Evolutionary conservation across 768 basidiomycete species (phyloP).

Genomic region (Albatrellus ellisii): DNA sequence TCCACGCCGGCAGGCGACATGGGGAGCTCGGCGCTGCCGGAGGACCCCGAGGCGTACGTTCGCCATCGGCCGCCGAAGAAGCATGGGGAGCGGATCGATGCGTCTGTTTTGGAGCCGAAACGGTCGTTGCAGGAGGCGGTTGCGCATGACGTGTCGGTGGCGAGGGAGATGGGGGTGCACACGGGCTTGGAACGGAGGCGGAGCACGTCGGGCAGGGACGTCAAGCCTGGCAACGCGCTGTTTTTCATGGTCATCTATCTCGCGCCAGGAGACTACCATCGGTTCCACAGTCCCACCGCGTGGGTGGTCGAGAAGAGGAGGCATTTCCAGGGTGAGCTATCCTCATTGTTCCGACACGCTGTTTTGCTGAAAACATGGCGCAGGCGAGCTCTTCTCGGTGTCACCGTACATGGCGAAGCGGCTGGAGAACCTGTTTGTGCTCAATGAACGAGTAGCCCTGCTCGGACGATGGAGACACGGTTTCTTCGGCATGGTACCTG

Average conservation of each 20-base stretch:
- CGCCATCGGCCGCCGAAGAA: constrained; percentile 28
- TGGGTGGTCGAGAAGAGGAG: constrained; percentile 96
- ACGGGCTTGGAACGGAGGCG: constrained; percentile 23
- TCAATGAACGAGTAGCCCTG: constrained; percentile 96
- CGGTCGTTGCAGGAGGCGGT: constrained; percentile 40
- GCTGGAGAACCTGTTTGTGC: constrained; percentile 83
- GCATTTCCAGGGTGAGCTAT: constrained; percentile 73
- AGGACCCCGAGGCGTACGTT: constrained; percentile 7
- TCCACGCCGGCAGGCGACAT: constrained; percentile 20
- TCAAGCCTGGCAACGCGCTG: constrained; percentile 68
- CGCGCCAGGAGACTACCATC: constrained; percentile 96
- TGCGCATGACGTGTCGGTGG: constrained; percentile 60
- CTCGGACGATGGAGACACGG: constrained; percentile 92
- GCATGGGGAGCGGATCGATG: constrained; percentile 59
- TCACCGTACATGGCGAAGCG: constrained; percentile 93
- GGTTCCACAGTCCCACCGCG: constrained; percentile 90
- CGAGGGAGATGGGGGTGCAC: constrained; percentile 52
- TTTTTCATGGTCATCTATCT: constrained; percentile 96
- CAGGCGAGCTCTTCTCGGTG: constrained; percentile 91
- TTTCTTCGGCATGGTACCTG: constrained; percentile 95
- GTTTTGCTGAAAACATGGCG: neutral
- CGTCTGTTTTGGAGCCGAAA: constrained; percentile 53
- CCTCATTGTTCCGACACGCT: neutral
- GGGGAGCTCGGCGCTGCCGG: constrained; percentile 11
- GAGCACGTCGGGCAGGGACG: constrained; percentile 31